A percentile compares a stretch with the other conserved stretches of the same genome.
These are phyloP conservation scores for Aspergillus candidus DNA, from an alignment of 2,329 filamentous ascomycete genomes.

Conservation along the genomic window DNA sequence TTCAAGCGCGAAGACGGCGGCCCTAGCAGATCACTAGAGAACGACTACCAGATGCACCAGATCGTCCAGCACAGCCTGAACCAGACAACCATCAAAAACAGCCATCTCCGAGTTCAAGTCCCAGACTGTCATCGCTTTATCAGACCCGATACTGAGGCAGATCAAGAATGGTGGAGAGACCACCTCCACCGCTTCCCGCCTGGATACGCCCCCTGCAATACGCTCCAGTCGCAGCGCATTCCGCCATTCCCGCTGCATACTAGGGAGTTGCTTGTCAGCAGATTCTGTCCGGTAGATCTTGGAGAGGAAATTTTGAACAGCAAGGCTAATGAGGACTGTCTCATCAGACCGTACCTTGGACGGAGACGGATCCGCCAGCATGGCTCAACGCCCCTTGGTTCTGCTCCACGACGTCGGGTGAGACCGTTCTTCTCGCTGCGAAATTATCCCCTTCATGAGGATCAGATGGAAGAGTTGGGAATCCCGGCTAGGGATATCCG, in stretches of 20 bases:
- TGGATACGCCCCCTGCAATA: conserved; percentile 28
- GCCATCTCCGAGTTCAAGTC: conserved; percentile 12
- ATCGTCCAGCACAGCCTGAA: conserved; percentile 13
- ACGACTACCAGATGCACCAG: conserved; percentile 29
- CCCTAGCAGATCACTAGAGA: conserved; percentile 21
- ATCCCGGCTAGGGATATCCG: conserved; percentile 23
- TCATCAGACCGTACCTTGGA: conserved; percentile 48
- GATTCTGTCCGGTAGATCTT: conserved; percentile 28
- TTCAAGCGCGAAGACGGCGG: conserved; percentile 33
- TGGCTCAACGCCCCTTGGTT: conserved; percentile 9
- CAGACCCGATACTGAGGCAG: neutral
- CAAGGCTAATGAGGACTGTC: conserved; percentile 40
- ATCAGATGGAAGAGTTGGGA: conserved; percentile 45
- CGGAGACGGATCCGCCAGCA: conserved; percentile 16
- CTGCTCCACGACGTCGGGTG: conserved; percentile 10
- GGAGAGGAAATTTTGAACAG: conserved; percentile 22
- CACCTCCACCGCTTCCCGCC: conserved; percentile 23
- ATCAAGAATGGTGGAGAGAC: conserved; percentile 23
- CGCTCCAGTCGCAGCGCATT: conserved; percentile 32
- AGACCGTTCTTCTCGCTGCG: conserved; percentile 32
- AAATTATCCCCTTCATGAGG: conserved; percentile 46
- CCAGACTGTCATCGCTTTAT: conserved; percentile 24
- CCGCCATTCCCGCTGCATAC: conserved; percentile 22
- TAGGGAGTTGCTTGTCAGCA: conserved; percentile 26
- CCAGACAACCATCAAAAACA: neutral